These are phyloP conservation scores for Kazachstania kunashirensis DNA, from an alignment of 805 yeast genomes.

Conservation along the genomic window DNA sequence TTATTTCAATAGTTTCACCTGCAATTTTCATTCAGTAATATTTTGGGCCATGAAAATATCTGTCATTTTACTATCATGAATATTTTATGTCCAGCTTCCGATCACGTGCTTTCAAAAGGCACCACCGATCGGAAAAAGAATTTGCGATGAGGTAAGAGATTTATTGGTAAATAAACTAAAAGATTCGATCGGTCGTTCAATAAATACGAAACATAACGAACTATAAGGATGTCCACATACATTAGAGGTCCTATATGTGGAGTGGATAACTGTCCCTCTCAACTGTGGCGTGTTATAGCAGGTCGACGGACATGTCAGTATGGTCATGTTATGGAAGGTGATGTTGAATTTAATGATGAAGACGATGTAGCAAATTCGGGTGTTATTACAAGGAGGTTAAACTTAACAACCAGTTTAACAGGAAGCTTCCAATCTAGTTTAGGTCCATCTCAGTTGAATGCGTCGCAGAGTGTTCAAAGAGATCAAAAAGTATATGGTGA, in stretches of 20 bases:
- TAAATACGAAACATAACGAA: too few species aligned
- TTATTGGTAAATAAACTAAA: too few species aligned
- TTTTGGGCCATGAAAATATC: too few species aligned
- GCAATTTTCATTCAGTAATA: too few species aligned
- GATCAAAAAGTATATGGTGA: conserved; percentile 36
- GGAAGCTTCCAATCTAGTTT: conserved; percentile 31
- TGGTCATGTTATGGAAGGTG: conserved; percentile 84
- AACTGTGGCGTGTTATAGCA: conserved; percentile 58
- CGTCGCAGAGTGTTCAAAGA: conserved; percentile 9
- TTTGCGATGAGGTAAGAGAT: too few species aligned
- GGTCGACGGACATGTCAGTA: conserved; percentile 80
- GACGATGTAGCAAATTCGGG: conserved; percentile 44
- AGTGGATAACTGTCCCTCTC: conserved; percentile 76
- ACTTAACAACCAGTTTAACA: conserved; percentile 37
- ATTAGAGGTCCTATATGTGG: conserved; percentile 80
- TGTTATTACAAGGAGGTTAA: conserved; percentile 47
- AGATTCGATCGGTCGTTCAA: too few species aligned
- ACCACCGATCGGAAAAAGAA: too few species aligned
- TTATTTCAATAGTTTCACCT: too few species aligned
- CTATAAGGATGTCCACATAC: conserved; percentile 36
- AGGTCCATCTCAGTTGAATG: conserved; percentile 20
- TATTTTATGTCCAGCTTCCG: too few species aligned
- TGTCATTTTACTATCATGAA: too few species aligned
- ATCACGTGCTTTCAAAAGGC: too few species aligned
- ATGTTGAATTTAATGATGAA: conserved; percentile 58